A percentile compares a stretch with the other conserved stretches of the same genome.
Evolutionary conservation across 345 rosid species (phyloP).

Genomic region (Populus nigra): DNA sequence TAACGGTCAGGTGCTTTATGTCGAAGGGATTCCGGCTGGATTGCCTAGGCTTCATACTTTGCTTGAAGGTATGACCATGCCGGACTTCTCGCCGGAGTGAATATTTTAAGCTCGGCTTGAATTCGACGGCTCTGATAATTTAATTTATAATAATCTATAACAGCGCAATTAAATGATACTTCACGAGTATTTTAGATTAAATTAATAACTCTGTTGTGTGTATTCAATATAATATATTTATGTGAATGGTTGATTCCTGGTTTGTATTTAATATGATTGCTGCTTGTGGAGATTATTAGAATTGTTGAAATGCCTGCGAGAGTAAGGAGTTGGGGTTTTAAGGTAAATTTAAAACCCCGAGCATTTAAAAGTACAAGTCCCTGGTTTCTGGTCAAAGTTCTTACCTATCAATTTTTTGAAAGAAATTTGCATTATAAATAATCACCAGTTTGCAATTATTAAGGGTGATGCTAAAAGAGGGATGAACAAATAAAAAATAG

Average conservation of each 20-base stretch:
- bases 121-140: constrained; percentile 3
- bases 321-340: background rate
- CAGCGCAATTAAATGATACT: background rate
- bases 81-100: constrained; percentile 26
- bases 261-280: background rate
- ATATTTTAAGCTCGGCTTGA: constrained; percentile 15
- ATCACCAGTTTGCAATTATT: background rate
- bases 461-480: background rate
- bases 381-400: background rate
- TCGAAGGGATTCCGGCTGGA: constrained; percentile 77
- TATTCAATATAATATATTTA: background rate
- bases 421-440: background rate
- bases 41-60: constrained; percentile 78
- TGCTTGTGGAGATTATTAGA: background rate
- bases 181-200: background rate
- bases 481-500: background rate
- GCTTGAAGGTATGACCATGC: constrained; percentile 61
- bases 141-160: background rate
- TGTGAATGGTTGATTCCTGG: background rate
- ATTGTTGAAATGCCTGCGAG: background rate
- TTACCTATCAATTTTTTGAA: background rate
- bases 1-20: constrained; percentile 53
- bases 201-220: background rate
- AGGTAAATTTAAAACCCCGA: background rate
- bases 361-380: background rate